phyloP scores from a whole-genome alignment of 2,329 filamentous ascomycete genomes.

The Escovopsis sp. region DNA sequence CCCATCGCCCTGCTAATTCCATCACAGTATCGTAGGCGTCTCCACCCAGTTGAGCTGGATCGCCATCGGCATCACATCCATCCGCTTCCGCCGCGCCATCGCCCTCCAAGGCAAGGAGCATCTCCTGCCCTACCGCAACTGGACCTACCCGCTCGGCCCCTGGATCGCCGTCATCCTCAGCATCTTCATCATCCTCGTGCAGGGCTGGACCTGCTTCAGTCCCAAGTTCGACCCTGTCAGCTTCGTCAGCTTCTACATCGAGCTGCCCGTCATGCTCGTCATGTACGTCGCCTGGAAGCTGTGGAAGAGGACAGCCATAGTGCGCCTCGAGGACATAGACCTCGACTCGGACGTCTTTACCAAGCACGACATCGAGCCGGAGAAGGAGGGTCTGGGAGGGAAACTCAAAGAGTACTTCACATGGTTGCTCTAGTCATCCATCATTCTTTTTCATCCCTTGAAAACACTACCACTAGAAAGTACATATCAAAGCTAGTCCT shows the following conservation, averaged over 20 bases:
- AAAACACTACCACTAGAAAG: no score
- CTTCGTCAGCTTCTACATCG: slow-evolving; percentile 50
- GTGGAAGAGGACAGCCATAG: slow-evolving; percentile 44
- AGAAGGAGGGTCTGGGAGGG: slow-evolving; percentile 31
- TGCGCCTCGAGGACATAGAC: slow-evolving; percentile 44
- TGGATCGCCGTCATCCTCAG: slow-evolving; percentile 41
- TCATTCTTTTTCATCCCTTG: no score
- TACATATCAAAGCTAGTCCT: not conserved
- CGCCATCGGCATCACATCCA: slow-evolving; percentile 45
- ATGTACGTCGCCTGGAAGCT: slow-evolving; percentile 60
- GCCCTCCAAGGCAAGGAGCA: slow-evolving; percentile 43
- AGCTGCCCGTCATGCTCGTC: slow-evolving; percentile 43
- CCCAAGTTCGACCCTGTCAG: slow-evolving; percentile 40
- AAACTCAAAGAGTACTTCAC: slow-evolving; percentile 11
- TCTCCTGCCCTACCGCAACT: slow-evolving; percentile 47
- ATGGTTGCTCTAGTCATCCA: slow-evolving; percentile 19
- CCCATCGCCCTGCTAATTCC: not conserved
- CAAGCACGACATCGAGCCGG: slow-evolving; percentile 20
- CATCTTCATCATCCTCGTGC: slow-evolving; percentile 42
- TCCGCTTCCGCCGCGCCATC: slow-evolving; percentile 48
- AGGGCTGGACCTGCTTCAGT: slow-evolving; percentile 49
- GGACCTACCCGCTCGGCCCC: slow-evolving; percentile 49
- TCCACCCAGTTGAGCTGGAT: slow-evolving; percentile 54
- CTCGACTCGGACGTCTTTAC: slow-evolving; percentile 44
- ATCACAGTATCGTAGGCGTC: slow-evolving; percentile 40